These are phyloP conservation scores for Entrophospora sp. DNA, from an alignment of 192 early-diverging fungal genomes.

Conservation along the genomic window DNA sequence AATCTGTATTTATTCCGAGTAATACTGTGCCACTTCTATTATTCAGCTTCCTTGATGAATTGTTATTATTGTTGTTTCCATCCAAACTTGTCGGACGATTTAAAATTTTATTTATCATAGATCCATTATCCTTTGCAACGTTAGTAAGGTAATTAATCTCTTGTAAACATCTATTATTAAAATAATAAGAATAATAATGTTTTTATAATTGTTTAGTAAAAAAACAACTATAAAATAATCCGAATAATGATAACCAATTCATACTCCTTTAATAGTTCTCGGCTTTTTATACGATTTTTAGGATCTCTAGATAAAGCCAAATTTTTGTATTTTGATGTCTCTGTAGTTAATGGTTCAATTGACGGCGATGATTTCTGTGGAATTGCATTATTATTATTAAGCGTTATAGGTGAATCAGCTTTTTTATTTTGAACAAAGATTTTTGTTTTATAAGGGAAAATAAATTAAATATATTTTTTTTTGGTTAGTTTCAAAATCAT, in stretches of 20 bases:
- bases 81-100: slow-evolving; percentile 11
- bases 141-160: slow-evolving; percentile 50
- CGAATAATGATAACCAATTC: too few relatives aligned
- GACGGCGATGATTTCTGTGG: neutral
- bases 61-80: neutral
- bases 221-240: neutral
- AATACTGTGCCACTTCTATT: slow-evolving; percentile 5
- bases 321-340: neutral
- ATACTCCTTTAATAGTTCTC: slow-evolving; percentile 68
- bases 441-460: too few relatives aligned
- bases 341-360: neutral
- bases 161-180: slow-evolving; percentile 40
- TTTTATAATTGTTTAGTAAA: neutral
- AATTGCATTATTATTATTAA: slow-evolving; percentile 25
- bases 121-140: slow-evolving; percentile 28
- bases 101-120: slow-evolving; percentile 19
- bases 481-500: neutral
- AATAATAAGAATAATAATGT: neutral
- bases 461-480: neutral
- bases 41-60: neutral
- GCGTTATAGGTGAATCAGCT: slow-evolving; percentile 1
- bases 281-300: slow-evolving; percentile 53
- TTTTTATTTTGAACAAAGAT: too few relatives aligned
- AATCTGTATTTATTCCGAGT: neutral
- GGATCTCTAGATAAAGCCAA: slow-evolving; percentile 27